phyloP scores from a whole-genome alignment of 805 yeast genomes.

The Schwanniomyces vanrijiae region DNA sequence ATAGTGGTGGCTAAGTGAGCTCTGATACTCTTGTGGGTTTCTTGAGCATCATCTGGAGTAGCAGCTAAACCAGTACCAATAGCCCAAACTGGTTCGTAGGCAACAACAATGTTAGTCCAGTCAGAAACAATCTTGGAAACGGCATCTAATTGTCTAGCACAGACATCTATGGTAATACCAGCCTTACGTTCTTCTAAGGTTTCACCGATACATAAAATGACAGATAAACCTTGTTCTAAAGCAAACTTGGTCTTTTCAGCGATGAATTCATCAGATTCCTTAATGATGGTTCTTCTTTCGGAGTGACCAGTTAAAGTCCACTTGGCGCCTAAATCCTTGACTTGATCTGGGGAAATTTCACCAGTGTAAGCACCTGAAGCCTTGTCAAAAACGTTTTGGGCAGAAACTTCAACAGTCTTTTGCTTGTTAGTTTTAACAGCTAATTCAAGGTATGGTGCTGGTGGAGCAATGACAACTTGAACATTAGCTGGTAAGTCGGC shows the following conservation, averaged over 20 bases:
- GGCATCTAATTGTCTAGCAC: constrained; percentile 87
- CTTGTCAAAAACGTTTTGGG: constrained; percentile 88
- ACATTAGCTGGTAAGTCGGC: constrained; percentile 74
- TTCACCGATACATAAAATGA: constrained; percentile 97
- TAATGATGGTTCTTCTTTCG: constrained; percentile 93
- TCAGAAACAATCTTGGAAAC: constrained; percentile 77
- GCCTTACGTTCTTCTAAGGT: constrained; percentile 92
- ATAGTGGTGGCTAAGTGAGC: constrained; percentile 73
- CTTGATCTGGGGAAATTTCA: constrained; percentile 84
- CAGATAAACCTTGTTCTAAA: constrained; percentile 82
- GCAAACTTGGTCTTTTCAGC: constrained; percentile 96
- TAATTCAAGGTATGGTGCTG: constrained; percentile 85
- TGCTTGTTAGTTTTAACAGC: constrained; percentile 69
- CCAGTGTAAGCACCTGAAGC: constrained; percentile 97
- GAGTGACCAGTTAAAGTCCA: constrained; percentile 99
- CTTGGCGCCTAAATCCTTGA: constrained; percentile 87
- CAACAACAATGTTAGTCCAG: constrained; percentile 92
- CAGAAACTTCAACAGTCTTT: constrained; percentile 76
- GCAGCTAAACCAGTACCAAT: constrained; percentile 99
- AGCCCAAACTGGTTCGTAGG: constrained; percentile 99
- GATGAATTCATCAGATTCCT: constrained; percentile 85
- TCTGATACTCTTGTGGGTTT: constrained; percentile 88
- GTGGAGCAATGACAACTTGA: constrained; percentile 95
- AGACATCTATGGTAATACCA: constrained; percentile 80
- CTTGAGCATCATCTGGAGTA: constrained; percentile 97